Evolutionary conservation across 179 eudicot genomes (phyloP), one percentile per base, ranked within the genome.

Genomic region (Drosera spatulata): DNA sequence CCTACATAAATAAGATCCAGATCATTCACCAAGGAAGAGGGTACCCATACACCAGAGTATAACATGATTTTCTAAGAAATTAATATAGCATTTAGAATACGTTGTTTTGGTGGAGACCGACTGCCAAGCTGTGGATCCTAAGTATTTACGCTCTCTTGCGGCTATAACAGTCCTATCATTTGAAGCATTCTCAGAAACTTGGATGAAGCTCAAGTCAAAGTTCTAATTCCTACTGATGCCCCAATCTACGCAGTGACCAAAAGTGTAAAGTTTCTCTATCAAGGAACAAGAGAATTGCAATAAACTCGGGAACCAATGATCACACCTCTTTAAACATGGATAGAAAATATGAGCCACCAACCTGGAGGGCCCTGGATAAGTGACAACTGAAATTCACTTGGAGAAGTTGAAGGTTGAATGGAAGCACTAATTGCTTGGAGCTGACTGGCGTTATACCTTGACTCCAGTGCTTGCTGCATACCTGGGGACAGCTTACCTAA

Each of bases 301-400:
- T 52, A 11, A 33, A 5, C 6, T 3, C 2, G 55, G 22, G 5
- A 54, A 14, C 37, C 39, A 54, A 54, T 54, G 37, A 33, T 39
- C 40, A 4, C 48, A 55, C 10, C 61, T n/a, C 41, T 22, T 50
- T 58, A 42, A 57, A 51, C 58, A 49, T 53, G 45, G 39, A 43
- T 13, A 43, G 44, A 38, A 61, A 37, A 43, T 44, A 62, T 58
- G 10, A 62, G 14, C 46, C 58, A 66, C 62, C 58, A 73, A 87
- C 95, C 99, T 90, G 99, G 99, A 74, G 99, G 99, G 55, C 99
- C 99, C 83, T 94, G 99, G 65, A 94, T 84, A 65, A 94, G 99
- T 52, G 91, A 81, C 76, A 94, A 55, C 41, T 77, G 79, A 58
- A 73, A 75, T 59, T 74, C 84, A 69, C 73, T 75, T 39, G 59